Evolutionary conservation across 179 eudicot species (phyloP).

Genomic region (Carnegiea gigantea): DNA sequence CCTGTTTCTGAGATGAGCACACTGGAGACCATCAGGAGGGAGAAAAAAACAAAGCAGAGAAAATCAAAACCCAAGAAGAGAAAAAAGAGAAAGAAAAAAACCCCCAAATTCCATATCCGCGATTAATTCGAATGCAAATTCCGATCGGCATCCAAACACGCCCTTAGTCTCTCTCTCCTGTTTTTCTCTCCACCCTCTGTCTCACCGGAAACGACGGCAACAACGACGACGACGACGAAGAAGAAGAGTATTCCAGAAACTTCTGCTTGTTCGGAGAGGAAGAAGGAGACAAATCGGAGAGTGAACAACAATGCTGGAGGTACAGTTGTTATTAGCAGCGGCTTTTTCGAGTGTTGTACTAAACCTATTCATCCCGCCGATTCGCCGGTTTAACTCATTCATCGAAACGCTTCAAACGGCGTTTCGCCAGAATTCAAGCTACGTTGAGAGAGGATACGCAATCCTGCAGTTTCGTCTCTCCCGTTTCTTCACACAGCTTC

Average conservation of each 20-base stretch:
- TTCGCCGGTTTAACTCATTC: conserved; percentile 23
- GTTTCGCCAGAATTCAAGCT: conserved; percentile 16
- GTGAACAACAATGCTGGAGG: conserved; percentile 21
- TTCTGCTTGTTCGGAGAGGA: background rate
- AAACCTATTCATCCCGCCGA: conserved; percentile 28
- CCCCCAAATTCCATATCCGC: background rate
- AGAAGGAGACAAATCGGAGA: background rate
- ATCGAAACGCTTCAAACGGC: conserved; percentile 29
- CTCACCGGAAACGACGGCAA: background rate
- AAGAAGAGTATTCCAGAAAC: background rate
- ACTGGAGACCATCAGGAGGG: background rate
- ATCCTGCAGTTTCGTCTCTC: conserved; percentile 10
- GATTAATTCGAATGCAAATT: background rate
- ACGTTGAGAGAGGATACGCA: conserved; percentile 23
- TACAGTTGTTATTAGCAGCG: conserved; percentile 32
- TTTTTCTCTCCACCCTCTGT: conserved; percentile 6
- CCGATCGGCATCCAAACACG: background rate
- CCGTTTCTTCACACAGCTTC: conserved; percentile 15
- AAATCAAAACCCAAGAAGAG: background rate
- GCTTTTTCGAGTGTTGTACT: conserved; percentile 32
- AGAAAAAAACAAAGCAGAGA: background rate
- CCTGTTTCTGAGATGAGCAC: background rate
- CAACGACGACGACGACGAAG: background rate
- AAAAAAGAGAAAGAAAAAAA: background rate
- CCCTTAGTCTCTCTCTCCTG: background rate